Evolutionary conservation across 225 moss, liverwort and hornwort species (phyloP).

Genomic region (Antitrichia curtipendula): DNA sequence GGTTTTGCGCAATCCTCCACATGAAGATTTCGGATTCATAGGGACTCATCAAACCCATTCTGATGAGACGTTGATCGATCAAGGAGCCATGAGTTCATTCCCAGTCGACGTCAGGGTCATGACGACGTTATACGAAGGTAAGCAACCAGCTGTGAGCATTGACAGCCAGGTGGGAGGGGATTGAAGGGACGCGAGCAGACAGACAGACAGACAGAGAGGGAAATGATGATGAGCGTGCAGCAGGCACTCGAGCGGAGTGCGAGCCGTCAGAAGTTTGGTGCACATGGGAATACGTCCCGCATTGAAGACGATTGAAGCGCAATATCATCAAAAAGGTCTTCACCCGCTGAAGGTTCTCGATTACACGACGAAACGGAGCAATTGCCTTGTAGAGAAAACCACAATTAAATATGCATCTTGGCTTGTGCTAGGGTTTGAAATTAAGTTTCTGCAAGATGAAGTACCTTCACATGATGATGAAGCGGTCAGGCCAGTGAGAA

Average conservation of each 20-base stretch:
- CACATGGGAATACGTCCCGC: constrained; percentile 1
- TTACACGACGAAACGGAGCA: neutral
- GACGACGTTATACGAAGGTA: neutral
- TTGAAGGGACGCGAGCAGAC: neutral
- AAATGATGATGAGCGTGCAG: neutral
- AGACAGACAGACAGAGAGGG: neutral
- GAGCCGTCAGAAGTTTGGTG: constrained; percentile 9
- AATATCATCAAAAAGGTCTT: neutral
- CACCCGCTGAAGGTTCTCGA: neutral
- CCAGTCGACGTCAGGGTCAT: neutral
- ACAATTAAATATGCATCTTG: neutral
- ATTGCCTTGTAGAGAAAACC: neutral
- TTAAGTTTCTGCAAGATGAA: neutral
- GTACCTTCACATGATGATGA: neutral
- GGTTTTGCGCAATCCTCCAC: neutral
- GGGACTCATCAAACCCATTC: neutral
- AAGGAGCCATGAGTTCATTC: neutral
- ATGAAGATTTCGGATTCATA: neutral
- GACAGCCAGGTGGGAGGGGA: neutral
- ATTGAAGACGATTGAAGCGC: neutral
- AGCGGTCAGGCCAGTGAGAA: neutral
- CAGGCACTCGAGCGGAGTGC: neutral
- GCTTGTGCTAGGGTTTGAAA: neutral
- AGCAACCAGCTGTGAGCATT: constrained; percentile 1
- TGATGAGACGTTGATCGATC: neutral